Conservation (phyloP, 2,329 filamentous ascomycete species). For the Fonsecaea monophora region DNA sequence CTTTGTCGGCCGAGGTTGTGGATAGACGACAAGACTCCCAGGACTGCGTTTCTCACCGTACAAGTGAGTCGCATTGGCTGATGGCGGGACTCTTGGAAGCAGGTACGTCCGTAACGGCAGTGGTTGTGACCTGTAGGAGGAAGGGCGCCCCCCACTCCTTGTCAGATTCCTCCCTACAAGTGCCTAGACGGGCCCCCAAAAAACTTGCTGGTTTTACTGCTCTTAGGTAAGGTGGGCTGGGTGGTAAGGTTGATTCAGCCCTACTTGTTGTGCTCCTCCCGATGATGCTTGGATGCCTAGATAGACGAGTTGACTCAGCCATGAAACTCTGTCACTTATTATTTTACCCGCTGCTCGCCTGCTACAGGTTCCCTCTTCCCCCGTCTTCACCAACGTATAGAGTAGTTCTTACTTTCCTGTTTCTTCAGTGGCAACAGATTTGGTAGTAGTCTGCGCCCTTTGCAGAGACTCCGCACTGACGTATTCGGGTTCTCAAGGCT, state of each 20-base stretch:
- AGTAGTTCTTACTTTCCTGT: not conserved
- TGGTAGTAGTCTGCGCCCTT: not conserved
- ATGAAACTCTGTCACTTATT: not conserved
- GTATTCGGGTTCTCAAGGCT: not conserved
- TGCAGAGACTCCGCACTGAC: not conserved
- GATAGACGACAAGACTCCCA: too few relatives aligned
- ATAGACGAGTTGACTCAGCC: not conserved
- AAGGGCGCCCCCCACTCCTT: too few relatives aligned
- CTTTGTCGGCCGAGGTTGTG: constrained; percentile 1
- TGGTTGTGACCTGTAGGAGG: too few relatives aligned
- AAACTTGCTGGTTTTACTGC: constrained; percentile 23
- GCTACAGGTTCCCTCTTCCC: too few relatives aligned
- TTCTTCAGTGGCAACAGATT: not conserved
- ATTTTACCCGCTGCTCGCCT: not conserved
- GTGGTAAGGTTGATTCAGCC: not conserved
- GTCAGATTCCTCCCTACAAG: too few relatives aligned
- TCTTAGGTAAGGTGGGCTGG: constrained; percentile 12
- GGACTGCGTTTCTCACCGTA: not conserved
- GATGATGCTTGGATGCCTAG: not conserved
- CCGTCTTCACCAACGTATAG: not conserved
- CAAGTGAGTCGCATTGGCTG: not conserved
- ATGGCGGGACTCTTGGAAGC: not conserved
- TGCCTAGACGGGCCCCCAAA: not conserved
- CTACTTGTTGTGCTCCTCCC: not conserved
- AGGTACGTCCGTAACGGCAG: constrained; percentile 17